Evolutionary conservation across 2,329 filamentous ascomycete species (phyloP), one percentile per base, ranked within the genome.

Genomic region (Bipolaris victoriae): DNA sequence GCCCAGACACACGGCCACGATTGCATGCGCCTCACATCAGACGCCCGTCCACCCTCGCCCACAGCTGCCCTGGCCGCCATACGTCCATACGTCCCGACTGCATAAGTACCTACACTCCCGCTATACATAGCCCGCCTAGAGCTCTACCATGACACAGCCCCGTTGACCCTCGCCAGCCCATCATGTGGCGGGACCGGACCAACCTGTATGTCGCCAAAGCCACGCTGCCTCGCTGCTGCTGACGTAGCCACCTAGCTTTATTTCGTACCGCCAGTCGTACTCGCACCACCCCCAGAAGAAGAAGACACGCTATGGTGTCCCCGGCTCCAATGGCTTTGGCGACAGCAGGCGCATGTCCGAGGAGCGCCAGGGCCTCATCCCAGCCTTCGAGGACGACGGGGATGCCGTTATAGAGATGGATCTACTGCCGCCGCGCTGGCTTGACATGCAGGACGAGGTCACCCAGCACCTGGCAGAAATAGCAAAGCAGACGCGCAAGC

Each of bases 391-490:
- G 48, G 90, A 96, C 76, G 91, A 97, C 78, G 92, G 92, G 73
- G 94, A 98, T 78, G 90, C 91, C 18, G 88, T 99, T 55, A 98
- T 99, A 70, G 95, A 99, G 81, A 98, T 99, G 95, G 94, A 98
- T 77, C 81, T 97, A 37, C 83, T 99, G 16, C 95, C 95, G 22
- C 95, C 95, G 51, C 88, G 95, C 59, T 99, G 95, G 95, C 90
- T 94, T 57, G 95, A 99, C 73, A 84, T 97, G 57, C 93, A 93
- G 70, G 95, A 98, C 74, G 92, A 98, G 74, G 92, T 99, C 59
- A 88, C 90, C 29, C 92, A 97, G 57, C 80, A 91, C 40, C 85
- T 99, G 9, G 84, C 86, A 60, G 87, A 90, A 56, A 91, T 98
- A 64, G 89, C 91, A 50, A 88, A 86, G 59, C 92, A 96, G 79